phyloP scores from a whole-genome alignment of 768 basidiomycete species.

The Lepiota venenata region DNA sequence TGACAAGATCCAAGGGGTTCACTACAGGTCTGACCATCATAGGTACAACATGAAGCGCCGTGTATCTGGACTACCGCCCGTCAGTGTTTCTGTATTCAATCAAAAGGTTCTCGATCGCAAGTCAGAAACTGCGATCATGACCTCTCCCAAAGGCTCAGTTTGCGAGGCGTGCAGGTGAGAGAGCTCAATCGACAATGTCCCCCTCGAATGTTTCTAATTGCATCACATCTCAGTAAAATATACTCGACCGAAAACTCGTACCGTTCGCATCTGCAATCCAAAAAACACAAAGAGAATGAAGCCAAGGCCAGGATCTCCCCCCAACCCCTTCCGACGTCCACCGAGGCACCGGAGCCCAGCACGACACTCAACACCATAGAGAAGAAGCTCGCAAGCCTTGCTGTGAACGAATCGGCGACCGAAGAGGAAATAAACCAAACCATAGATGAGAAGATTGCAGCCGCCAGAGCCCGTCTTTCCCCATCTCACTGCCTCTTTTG shows the following conservation, averaged over 20 bases:
- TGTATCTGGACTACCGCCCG: constrained; percentile 85
- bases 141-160: constrained; percentile 52
- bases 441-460: constrained; percentile 75
- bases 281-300: constrained; percentile 83
- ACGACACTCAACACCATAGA: constrained; percentile 13
- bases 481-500: constrained; percentile 87
- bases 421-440: constrained; percentile 48
- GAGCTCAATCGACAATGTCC: constrained; percentile 16
- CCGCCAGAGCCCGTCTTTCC: constrained; percentile 61
- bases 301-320: constrained; percentile 18
- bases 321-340: constrained; percentile 2
- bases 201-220: not conserved
- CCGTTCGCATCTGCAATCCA: constrained; percentile 82
- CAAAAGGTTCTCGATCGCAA: constrained; percentile 83
- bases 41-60: constrained; percentile 98
- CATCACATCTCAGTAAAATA: constrained; percentile 62
- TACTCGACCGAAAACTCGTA: constrained; percentile 92
- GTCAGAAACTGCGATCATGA: constrained; percentile 68
- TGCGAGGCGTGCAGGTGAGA: constrained; percentile 89
- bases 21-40: constrained; percentile 94
- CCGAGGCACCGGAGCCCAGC: constrained; percentile 12
- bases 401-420: constrained; percentile 27
- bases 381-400: constrained; percentile 12
- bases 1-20: constrained; percentile 48
- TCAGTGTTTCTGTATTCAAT: constrained; percentile 75